Base-by-base conservation (phyloP, 2,329 filamentous ascomycete species). In the Xylaria multiplex region DNA sequence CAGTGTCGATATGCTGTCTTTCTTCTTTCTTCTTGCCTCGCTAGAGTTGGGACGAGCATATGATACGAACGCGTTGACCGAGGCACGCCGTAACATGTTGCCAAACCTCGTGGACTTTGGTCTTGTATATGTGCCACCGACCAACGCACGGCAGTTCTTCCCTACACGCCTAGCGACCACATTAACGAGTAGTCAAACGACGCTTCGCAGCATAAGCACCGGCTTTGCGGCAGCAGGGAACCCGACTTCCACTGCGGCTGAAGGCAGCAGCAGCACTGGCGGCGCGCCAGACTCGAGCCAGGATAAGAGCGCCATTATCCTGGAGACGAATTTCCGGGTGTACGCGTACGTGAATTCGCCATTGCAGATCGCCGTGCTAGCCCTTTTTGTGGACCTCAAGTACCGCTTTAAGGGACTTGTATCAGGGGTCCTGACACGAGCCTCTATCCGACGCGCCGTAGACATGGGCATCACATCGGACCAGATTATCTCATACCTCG, bases 321-420 rank as follows among this genome's bases (percentile, higher is more conserved):
- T 99, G 71, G 96, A 99, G 82, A 99, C 96, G 8, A 99, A 99
- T 81, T 98, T 97, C 82, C 92, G 96, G 30, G 82, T 99, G 72
- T 99, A 99, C 81, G 96, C 96, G 37, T 99, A 99, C 82, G 98
- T 96, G 6, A 91, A 91, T 40, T 97, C 93, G 0, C 93, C 94
- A 0, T 88, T 99, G 0, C 95, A 97, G 79, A 99, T 98, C 70
- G 93, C 93, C 60, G 93, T 99, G 66, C 89, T 99, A 52, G 90
- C 91, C 45, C 90, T 99, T 69, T 99, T 99, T 81, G 88, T 91
- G 57, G 91, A 91, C 66, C 89, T 99, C 61, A 91, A 90, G 73
- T 93, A 94, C 79, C 93, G 96, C 69, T 98, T 97, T 81, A 92
- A 93, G 1, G 97, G 97, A 81, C 92, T 99, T 80, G 91, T 98